Evolutionary conservation across 768 basidiomycete genomes (phyloP).

Genomic region (Phaffia australis): DNA sequence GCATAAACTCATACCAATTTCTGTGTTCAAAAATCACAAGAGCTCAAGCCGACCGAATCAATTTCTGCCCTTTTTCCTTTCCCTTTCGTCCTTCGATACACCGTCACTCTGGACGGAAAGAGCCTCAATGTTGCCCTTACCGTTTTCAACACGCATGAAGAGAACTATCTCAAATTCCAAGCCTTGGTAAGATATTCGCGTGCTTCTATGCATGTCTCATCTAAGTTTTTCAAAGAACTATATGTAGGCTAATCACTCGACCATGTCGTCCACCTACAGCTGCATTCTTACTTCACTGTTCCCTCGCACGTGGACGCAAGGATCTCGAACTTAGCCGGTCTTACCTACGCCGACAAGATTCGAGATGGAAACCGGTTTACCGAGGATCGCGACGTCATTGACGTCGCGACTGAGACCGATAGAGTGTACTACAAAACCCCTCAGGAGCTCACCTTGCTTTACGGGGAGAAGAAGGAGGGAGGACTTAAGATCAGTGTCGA

Average conservation of each 20-base stretch:
- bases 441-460: conserved; percentile 36
- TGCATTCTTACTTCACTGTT: conserved; percentile 75
- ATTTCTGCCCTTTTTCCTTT: conserved; percentile 53
- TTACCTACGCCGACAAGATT: conserved; percentile 66
- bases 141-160: conserved; percentile 58
- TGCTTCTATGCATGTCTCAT: too few species aligned
- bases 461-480: conserved; percentile 28
- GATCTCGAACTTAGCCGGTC: conserved; percentile 55
- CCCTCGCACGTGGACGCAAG: conserved; percentile 44
- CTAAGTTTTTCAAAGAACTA: too few species aligned
- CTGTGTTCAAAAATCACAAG: conserved; percentile 38
- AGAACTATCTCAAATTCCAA: conserved; percentile 65
- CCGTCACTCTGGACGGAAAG: conserved; percentile 64
- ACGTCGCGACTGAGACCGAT: conserved; percentile 57
- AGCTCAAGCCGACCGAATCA: conserved; percentile 51
- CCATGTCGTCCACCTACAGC: conserved; percentile 23
- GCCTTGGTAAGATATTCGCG: conserved; percentile 44
- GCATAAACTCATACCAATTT: not conserved
- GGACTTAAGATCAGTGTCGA: conserved; percentile 24
- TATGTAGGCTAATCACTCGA: not conserved
- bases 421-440: conserved; percentile 60
- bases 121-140: conserved; percentile 67
- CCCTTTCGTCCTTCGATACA: conserved; percentile 63
- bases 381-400: conserved; percentile 55
- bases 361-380: conserved; percentile 31